Evolutionary conservation across 2,329 filamentous ascomycete species (phyloP), one percentile per base, ranked within the genome.

Genomic region (Cladosporium halotolerans): DNA sequence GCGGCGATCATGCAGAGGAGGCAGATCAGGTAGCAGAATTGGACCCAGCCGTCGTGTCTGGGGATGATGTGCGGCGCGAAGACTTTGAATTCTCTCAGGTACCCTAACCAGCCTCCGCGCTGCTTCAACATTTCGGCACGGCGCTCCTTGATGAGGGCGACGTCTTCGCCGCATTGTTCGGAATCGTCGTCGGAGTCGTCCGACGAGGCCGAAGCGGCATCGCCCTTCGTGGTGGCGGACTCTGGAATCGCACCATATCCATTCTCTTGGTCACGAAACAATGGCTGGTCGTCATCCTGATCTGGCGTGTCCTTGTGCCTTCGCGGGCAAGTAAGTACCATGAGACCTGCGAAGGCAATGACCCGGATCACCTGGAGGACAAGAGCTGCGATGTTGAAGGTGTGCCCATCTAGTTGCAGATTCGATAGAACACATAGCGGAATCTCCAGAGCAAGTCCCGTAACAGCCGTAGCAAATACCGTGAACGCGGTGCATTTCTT

Each of bases 51-150:
- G 62, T 86, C 80, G 40, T 83, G 79, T 48, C 81, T 78, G 1
- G 90, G 89, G 82, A 87, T 91, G 16, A 95, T 75, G 63, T 89
- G 88, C 0, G 88, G 88, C 28, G 91, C 74, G 66, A 95, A 85
- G 34, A 92, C 67, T 60, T 73, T 75, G 70, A 90, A 95, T 5
- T 84, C 81, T 64, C 86, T 89, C 28, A 84, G 75, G 63, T 93
- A 93, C 41, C 81, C 80, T 60, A 88, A 78, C 86, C 86, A 92
- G 58, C 83, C 88, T 1, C 88, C 88, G 55, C 86, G 81, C 58
- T 86, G 81, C 64, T 85, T 78, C n/a, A 90, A 76, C 2, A 84
- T 80, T 68, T 88, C 85, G 57, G 73, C 66, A 52, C 74, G 71
- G 45, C 70, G 66, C 52, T 72, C 68, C 57, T 74, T 75, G 81